phyloP scores from a whole-genome alignment of 768 basidiomycete genomes.

The Pulveroboletus sp. region DNA sequence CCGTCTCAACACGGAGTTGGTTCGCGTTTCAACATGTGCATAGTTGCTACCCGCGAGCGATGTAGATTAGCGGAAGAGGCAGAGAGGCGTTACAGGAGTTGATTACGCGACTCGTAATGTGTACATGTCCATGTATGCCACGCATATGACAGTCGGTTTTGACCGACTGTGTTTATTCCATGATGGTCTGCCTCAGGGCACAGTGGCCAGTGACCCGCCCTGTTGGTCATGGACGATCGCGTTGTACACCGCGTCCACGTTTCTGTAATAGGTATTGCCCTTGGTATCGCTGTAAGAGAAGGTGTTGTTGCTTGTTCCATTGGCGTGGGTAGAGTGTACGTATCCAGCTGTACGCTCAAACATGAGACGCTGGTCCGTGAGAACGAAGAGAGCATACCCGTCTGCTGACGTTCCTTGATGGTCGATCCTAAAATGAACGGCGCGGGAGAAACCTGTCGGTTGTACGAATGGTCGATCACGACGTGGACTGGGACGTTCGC shows the following conservation, averaged over 20 bases:
- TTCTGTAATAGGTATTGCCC: conserved; percentile 60
- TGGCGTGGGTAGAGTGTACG: conserved; percentile 43
- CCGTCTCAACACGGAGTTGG: conserved; percentile 39
- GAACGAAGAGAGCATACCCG: conserved; percentile 38
- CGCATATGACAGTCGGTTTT: conserved; percentile 6
- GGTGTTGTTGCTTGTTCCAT: conserved; percentile 67
- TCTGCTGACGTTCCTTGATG: conserved; percentile 55
- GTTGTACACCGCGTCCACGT: conserved; percentile 58
- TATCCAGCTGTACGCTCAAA: conserved; percentile 40
- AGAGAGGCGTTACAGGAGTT: not conserved
- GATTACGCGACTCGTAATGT: conserved; percentile 1
- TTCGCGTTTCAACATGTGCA: conserved; percentile 41
- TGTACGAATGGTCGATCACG: conserved; percentile 65
- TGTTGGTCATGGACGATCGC: conserved; percentile 58
- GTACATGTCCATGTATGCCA: conserved; percentile 10
- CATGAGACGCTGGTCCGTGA: not conserved
- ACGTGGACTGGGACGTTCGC: too few relatives aligned
- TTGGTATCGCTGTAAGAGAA: conserved; percentile 56
- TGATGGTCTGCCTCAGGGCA: too few relatives aligned
- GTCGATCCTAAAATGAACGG: conserved; percentile 57
- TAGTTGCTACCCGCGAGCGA: conserved; percentile 7
- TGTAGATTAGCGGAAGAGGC: conserved; percentile 14
- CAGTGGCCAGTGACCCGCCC: conserved; percentile 45
- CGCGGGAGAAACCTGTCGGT: conserved; percentile 52
- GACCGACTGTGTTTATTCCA: too few relatives aligned